Base-by-base conservation (phyloP, 2,329 filamentous ascomycete species). In the Nectriaceae sp. region DNA sequence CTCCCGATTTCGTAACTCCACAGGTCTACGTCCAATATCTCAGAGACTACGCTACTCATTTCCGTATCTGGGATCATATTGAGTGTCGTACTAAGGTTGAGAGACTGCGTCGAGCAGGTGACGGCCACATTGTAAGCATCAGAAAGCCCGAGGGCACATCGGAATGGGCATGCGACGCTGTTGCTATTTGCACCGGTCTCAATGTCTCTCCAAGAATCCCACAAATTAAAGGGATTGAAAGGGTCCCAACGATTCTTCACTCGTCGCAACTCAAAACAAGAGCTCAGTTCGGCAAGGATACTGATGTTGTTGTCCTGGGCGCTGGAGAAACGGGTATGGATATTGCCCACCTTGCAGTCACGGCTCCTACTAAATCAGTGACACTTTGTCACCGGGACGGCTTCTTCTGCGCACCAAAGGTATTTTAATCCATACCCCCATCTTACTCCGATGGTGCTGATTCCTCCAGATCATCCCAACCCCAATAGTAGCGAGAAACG, bases 271-370 rank as follows among this genome's bases (percentile, higher is more conserved):
- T 78, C 47, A 76, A 77, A 61, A 56, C 48, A 6, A 66, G 70
- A n/a, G 54, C 58, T 3, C 70, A 77, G 47, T 73, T 78, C 44
- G 72, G 71, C 10, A 40, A 61, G 6, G 57, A 58, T 8, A 72
- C 66, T 3, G 69, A 70, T 35, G 70, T 77, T 0, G 60, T 76
- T 29, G 62, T 77, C 36, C 53, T 77, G 19, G 75, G 75, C 0
- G 69, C 65, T 5, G 74, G 75, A 1, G 75, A 78, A 50, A 77
- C 75, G 0, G 73, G 65, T 4, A 73, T 75, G 64, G 75, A 78
- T 39, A 55, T 77, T 21, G 67, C 70, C 0, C 65, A 75, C 36
- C 66, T 77, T 16, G 75, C 75, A 0, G 64, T 77, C 3, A 77
- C 72, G 2, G 68, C 72, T 1, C 59, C 64, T 1, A 72, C 73